Evolutionary conservation across 139 green algal genomes (phyloP).

Genomic region (Pleodorina starrii): DNA sequence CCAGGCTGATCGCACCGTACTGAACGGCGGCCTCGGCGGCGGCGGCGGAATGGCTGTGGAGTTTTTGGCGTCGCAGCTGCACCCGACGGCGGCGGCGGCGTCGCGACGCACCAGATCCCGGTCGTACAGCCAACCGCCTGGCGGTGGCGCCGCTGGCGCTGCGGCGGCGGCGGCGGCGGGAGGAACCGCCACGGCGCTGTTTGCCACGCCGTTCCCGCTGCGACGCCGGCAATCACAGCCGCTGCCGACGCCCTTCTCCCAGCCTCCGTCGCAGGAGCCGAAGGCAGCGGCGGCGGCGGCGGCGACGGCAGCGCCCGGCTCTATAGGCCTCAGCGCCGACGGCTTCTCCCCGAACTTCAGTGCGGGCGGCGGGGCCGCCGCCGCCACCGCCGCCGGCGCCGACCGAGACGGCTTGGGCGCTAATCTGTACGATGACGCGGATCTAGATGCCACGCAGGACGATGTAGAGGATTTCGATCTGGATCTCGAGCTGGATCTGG

Average conservation of each 20-base stretch:
- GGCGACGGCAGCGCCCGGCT: no score
- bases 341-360: not conserved
- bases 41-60: conserved; percentile 1
- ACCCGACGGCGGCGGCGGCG: not conserved
- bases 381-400: no score
- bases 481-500: not conserved
- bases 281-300: not conserved
- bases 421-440: no score
- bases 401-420: no score
- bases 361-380: no score
- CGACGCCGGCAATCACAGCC: not conserved
- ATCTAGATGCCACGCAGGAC: no score
- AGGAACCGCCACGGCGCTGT: not conserved
- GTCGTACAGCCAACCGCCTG: not conserved
- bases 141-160: not conserved
- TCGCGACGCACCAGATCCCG: not conserved
- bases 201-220: not conserved
- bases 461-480: conserved; percentile 24
- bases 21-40: not conserved
- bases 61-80: conserved; percentile 41
- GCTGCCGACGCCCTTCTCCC: not conserved
- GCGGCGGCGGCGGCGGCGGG: not conserved
- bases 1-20: no score
- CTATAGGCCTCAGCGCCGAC: not conserved
- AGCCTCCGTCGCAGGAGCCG: not conserved